These are phyloP conservation scores for Carex littledalei DNA, from an alignment of 176 grass and related monocot genomes.

Conservation along the genomic window DNA sequence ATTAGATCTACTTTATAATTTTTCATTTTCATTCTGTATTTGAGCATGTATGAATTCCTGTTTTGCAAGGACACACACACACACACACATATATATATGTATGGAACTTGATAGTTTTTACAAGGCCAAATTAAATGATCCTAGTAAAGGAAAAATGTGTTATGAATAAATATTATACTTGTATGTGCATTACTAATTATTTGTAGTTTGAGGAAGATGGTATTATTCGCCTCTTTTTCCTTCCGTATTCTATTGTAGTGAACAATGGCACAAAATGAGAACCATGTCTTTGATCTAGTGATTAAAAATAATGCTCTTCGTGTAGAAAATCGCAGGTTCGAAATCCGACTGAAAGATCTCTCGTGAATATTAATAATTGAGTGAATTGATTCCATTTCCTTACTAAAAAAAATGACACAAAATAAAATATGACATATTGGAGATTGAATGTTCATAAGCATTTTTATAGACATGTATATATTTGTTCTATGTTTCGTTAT, in stretches of 20 bases:
- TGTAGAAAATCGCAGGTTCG: too few species aligned
- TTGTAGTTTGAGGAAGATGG: not conserved
- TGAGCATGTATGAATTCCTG: not conserved
- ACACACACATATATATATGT: too few species aligned
- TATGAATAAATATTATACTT: not conserved
- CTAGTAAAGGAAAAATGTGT: not conserved
- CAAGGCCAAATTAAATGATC: not conserved
- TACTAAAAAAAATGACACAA: too few species aligned
- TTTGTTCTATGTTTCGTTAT: not conserved
- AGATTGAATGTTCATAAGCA: not conserved
- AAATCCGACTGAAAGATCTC: too few species aligned
- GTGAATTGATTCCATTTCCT: too few species aligned
- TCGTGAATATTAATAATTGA: too few species aligned
- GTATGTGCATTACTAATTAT: not conserved
- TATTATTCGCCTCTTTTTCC: not conserved
- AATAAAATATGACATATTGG: not conserved
- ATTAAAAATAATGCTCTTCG: too few species aligned
- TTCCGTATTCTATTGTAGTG: not conserved
- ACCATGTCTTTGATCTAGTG: not conserved
- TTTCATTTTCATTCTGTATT: not conserved
- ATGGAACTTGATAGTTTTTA: too few species aligned
- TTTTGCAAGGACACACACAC: not conserved
- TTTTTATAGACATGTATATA: not conserved
- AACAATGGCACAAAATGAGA: not conserved
- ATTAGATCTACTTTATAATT: not conserved